These are phyloP conservation scores for Penicillium sp. DNA, from an alignment of 2,329 filamentous ascomycete species.

Conservation along the genomic window DNA sequence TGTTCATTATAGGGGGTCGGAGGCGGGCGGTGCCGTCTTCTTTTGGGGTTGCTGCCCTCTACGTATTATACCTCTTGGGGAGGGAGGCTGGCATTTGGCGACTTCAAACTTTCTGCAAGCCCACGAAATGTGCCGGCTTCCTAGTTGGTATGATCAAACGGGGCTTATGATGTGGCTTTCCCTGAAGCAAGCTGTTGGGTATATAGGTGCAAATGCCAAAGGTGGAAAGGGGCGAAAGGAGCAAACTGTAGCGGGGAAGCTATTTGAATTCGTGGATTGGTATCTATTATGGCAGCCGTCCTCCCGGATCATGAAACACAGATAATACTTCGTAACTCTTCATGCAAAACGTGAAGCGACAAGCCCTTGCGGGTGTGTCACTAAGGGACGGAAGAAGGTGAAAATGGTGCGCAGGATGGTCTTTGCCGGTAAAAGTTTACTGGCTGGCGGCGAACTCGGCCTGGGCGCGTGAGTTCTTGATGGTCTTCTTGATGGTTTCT, in stretches of 20 bases:
- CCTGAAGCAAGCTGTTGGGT: background rate
- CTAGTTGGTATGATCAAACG: background rate
- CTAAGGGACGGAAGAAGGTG: background rate
- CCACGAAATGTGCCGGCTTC: background rate
- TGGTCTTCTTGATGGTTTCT: constrained; percentile 76
- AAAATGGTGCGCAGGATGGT: background rate
- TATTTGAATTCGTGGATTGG: constrained; percentile 27
- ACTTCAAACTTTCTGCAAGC: background rate
- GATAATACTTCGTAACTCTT: constrained; percentile 36
- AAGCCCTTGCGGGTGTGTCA: background rate
- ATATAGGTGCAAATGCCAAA: background rate
- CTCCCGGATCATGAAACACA: constrained; percentile 24
- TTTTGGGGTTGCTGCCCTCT: background rate
- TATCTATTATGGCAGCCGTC: constrained; percentile 35
- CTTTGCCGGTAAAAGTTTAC: background rate
- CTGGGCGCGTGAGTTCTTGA: constrained; percentile 61
- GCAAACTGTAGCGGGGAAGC: background rate
- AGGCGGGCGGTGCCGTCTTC: background rate
- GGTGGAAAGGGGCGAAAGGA: too few relatives aligned
- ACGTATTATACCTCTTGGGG: background rate
- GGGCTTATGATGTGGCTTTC: background rate
- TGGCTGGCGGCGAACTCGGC: constrained; percentile 37
- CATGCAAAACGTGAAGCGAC: constrained; percentile 25
- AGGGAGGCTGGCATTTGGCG: background rate
- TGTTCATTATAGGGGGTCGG: too few relatives aligned